Base-by-base conservation (phyloP, 176 grass and related monocot species). In the Oryza punctata region DNA sequence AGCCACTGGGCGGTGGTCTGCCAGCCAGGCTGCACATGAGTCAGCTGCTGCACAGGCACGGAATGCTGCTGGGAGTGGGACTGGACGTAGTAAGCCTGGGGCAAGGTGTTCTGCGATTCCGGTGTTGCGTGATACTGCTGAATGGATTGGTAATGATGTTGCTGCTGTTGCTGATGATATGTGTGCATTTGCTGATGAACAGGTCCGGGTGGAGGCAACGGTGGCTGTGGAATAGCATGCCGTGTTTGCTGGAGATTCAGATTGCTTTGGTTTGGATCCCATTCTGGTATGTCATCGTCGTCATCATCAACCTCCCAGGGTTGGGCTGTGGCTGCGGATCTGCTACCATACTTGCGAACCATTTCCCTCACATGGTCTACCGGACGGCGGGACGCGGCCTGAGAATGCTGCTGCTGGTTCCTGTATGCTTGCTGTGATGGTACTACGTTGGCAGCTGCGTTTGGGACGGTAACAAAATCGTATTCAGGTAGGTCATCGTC, bases 401-500 rank as follows among this genome's bases (percentile, higher is more conserved):
- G 70, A 27, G 7, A 1, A 75, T 75, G 66, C 83, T 74, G 66
- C 83, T 74, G 87, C 49, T 61, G 63, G 63, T 70, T 60, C 15
- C 52, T 7, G 52, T 70, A 38, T 41, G 7, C n/a, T 44, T 84
- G 35, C 8, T 7, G 37, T 73, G 81, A 32, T 11, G 60, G 29
- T 76, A 54, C 57, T 14, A 32, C 66, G 77, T 80, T 81, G 24
- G 44, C 77, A 47, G 50, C 70, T 30, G 68, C 10, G 5, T 81
- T 82, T 43, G 83, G 69, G 40, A 61, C 43, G 6, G 75, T 76
- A 43, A 49, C 43, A 87, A 84, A 89, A 86, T 77, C 81, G 81
- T 84, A 88, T 69, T 89, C 92, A 78, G 86, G 88, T 27, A 89
- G 78, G 46, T 91, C 86, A 81, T 84, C 86, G n/a, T 87, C 90